These are phyloP conservation scores for Trametes cingulata DNA, from an alignment of 768 basidiomycete species.

Conservation along the genomic window DNA sequence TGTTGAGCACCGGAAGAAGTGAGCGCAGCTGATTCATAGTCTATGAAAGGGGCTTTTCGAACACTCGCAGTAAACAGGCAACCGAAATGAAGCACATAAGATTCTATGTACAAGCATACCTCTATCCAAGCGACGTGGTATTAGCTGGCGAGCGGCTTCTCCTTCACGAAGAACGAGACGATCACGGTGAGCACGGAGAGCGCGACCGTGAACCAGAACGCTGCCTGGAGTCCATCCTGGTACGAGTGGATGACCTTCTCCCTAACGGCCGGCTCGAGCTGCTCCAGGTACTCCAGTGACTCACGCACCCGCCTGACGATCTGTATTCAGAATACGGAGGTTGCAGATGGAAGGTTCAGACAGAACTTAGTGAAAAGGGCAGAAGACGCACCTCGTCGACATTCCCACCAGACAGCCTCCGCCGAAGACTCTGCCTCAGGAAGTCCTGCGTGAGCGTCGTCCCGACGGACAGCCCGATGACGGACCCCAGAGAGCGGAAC, in stretches of 20 bases:
- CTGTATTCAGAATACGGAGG: conserved; percentile 14
- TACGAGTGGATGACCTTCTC: conserved; percentile 32
- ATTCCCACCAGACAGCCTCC: conserved; percentile 42
- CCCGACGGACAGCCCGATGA: conserved; percentile 56
- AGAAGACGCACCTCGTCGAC: conserved; percentile 50
- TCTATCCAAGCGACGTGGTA: not conserved
- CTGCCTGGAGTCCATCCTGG: conserved; percentile 46
- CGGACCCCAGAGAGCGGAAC: conserved; percentile 62
- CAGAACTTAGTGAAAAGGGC: not conserved
- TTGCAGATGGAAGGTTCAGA: not conserved
- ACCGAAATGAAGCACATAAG: not conserved
- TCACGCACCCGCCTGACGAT: conserved; percentile 36
- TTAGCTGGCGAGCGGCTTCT: conserved; percentile 39
- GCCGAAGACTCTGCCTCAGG: conserved; percentile 45
- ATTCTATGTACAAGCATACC: not conserved
- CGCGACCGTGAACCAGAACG: conserved; percentile 48
- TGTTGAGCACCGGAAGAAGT: too few relatives aligned
- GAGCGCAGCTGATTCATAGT: too few relatives aligned
- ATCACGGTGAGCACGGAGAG: conserved; percentile 45
- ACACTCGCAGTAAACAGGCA: too few relatives aligned
- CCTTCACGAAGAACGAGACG: conserved; percentile 53
- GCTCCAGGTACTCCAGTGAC: conserved; percentile 36
- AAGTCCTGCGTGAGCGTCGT: conserved; percentile 57
- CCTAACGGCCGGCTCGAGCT: conserved; percentile 32
- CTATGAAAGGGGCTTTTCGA: too few relatives aligned